A percentile compares a stretch with the other conserved stretches of the same genome.
Conservation (phyloP, 192 early-diverging fungal species). For the Backusella circina region DNA sequence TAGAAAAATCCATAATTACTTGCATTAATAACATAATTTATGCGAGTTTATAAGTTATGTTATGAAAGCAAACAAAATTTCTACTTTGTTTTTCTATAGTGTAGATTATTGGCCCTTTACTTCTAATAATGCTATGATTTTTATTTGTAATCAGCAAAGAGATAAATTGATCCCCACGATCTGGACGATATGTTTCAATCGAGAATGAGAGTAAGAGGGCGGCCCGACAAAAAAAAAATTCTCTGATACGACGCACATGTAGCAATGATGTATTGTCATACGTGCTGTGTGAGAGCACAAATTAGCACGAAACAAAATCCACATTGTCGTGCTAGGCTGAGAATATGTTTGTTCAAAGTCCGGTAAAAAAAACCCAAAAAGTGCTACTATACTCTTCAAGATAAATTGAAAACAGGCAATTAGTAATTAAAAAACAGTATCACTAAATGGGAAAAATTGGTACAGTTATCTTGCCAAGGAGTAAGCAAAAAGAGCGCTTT, state of each 20-base stretch:
- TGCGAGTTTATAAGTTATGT: background rate
- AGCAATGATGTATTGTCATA: background rate
- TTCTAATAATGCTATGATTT: background rate
- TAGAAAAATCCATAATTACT: background rate
- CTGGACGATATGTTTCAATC: background rate
- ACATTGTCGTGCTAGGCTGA: background rate
- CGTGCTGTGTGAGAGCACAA: background rate
- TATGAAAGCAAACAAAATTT: background rate
- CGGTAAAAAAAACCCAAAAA: background rate
- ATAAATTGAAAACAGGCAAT: background rate
- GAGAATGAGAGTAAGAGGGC: background rate
- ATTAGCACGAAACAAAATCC: background rate
- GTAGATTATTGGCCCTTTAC: background rate
- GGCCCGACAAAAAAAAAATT: background rate
- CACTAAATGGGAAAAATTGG: background rate
- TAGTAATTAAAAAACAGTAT: background rate
- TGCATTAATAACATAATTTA: background rate
- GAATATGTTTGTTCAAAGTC: background rate
- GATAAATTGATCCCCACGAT: background rate
- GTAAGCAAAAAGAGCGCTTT: background rate
- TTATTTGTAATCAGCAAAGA: no score
- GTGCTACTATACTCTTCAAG: background rate
- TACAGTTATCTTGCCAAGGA: background rate
- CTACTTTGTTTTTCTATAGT: background rate
- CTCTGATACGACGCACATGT: background rate